Evolutionary conservation across 495 filamentous ascomycete species (phyloP).

Genomic region (Pseudoneurospora amorphoporcata): DNA sequence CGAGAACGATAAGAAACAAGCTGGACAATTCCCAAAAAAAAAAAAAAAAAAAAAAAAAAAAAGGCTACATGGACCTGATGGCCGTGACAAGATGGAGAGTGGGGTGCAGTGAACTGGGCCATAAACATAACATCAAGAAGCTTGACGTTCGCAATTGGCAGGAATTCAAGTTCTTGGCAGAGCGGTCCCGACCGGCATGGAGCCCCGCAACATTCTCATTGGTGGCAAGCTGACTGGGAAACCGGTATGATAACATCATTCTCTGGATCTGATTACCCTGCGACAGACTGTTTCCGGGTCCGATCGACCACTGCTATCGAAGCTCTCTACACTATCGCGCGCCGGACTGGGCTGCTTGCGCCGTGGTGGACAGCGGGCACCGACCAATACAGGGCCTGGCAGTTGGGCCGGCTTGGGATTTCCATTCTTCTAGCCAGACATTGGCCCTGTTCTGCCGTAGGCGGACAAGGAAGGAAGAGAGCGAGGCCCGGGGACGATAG

Average conservation of each 20-base stretch:
- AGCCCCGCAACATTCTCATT: conserved; percentile 6
- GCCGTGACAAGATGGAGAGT: neutral
- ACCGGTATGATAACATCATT: conserved; percentile 24
- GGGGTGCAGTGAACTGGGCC: neutral
- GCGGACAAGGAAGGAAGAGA: neutral
- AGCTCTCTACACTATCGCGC: neutral
- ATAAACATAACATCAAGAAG: neutral
- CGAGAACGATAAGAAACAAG: neutral
- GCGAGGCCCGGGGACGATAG: neutral
- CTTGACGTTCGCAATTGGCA: neutral
- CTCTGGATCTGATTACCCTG: neutral
- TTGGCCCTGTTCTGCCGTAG: neutral
- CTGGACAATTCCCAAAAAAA: neutral
- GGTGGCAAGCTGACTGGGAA: conserved; percentile 6
- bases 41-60: neutral
- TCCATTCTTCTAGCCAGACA: neutral
- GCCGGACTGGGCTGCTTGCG: neutral
- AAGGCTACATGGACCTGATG: neutral
- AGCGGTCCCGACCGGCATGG: neutral
- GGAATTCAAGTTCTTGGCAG: neutral
- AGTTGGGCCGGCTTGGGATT: neutral
- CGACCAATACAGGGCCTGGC: neutral
- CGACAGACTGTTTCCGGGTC: conserved; percentile 8
- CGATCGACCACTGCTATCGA: conserved; percentile 2
- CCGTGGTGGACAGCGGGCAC: neutral